Base-by-base conservation (phyloP, 345 rosid genomes). In the Hibiscus tridactylites region DNA sequence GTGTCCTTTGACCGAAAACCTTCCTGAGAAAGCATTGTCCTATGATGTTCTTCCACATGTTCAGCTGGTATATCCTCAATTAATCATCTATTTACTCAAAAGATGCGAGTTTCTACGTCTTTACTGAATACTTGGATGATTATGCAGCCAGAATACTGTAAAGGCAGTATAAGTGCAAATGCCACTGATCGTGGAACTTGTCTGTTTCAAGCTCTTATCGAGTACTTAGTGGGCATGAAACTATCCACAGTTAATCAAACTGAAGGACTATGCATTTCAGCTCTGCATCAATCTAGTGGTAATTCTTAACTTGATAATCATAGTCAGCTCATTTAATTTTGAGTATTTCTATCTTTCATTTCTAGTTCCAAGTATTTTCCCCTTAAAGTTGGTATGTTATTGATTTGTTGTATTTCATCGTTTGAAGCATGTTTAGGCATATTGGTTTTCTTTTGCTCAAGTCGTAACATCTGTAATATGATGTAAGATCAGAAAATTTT, bases 251-350 rank as follows among this genome's bases (percentile, higher is more conserved):
- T 39, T 42, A 49, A 75, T 73, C 87, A 88, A 83, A 80, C 84
- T 50, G 85, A 78, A 56, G 83, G 84, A 71, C 73, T 37, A 61
- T 76, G 91, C 76, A 77, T 91, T 76, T 79, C 83, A 61, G 90
- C 87, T 76, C 64, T 79, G 12, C 97, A 90, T 77, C 90, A 88
- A 81, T 81, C 93, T 71, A 91, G 88, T 52, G 97, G 98, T 91
- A 91, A 85, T 77, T 79, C 78, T 24, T 71, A 35, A 67, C 39
- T 37, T 39, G 72, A 28, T 9, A 11, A 26, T 57, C 76, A 64
- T 8, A 60, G 44, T 65, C 6, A 50, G 35, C 44, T 17, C 37
- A 50, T 33, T 17, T 12, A 53, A 35, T 33, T 57, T 62, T 19
- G 31, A 21, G 49, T 47, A 7, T 71, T 60, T 72, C 33, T 2